phyloP scores from a whole-genome alignment of 441 rosid genomes.

The Arabidopsis lyrata region DNA sequence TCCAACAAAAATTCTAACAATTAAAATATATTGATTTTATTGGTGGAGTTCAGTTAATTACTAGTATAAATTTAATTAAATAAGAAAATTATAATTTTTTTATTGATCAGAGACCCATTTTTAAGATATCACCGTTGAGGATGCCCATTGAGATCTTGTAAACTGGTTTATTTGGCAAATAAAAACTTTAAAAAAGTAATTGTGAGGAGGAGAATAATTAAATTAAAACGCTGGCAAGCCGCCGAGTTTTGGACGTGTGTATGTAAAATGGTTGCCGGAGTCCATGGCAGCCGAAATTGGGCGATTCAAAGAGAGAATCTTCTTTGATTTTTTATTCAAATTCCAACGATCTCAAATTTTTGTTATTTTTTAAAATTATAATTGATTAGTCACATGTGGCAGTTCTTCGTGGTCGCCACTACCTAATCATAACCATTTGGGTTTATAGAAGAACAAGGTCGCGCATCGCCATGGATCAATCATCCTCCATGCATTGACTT shows the following conservation, averaged over 20 bases:
- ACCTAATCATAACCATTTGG: slow-evolving; percentile 39
- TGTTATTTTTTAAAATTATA: neutral
- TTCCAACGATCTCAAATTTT: neutral
- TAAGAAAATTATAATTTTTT: too few species aligned
- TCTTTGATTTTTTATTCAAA: neutral
- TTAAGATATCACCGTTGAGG: too few species aligned
- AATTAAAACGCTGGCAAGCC: neutral
- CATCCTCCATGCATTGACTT: slow-evolving; percentile 53
- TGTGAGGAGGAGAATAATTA: neutral
- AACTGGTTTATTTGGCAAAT: too few species aligned
- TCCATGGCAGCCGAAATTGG: slow-evolving; percentile 25
- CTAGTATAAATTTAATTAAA: too few species aligned
- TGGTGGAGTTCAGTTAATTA: too few species aligned
- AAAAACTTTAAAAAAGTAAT: too few species aligned
- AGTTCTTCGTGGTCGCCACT: slow-evolving; percentile 44
- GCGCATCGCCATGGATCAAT: slow-evolving; percentile 28
- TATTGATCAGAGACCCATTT: too few species aligned
- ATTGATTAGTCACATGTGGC: neutral
- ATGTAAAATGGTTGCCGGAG: slow-evolving; percentile 14
- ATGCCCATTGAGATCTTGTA: too few species aligned
- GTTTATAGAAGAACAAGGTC: slow-evolving; percentile 19
- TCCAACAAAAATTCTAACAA: too few species aligned
- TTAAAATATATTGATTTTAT: too few species aligned
- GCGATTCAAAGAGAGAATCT: slow-evolving; percentile 23
- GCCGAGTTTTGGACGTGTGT: slow-evolving; percentile 18